Conservation (phyloP, 2,329 filamentous ascomycete species). For the Aureobasidium sp. region DNA sequence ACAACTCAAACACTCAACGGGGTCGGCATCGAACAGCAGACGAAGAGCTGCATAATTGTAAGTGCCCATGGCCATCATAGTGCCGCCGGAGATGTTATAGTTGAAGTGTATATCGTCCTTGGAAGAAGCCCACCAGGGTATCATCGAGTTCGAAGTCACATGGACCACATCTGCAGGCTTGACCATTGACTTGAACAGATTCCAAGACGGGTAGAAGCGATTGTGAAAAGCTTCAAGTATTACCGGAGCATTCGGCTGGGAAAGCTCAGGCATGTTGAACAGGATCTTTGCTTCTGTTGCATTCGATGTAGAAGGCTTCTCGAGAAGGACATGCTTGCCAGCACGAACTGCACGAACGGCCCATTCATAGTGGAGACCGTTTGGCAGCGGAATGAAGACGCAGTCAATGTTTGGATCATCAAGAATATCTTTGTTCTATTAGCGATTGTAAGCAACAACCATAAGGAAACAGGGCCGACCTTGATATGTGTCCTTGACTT, state of each 20-base stretch:
- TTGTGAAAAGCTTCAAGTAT: conserved; percentile 47
- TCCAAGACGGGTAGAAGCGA: conserved; percentile 38
- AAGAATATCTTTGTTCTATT: conserved; percentile 24
- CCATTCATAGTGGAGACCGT: conserved; percentile 40
- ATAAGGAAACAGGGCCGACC: conserved; percentile 6
- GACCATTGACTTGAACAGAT: conserved; percentile 31
- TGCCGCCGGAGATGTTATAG: conserved; percentile 34
- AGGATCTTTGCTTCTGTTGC: conserved; percentile 38
- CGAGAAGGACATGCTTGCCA: conserved; percentile 48
- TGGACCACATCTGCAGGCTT: conserved; percentile 18
- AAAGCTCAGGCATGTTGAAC: conserved; percentile 19
- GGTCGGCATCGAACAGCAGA: not conserved
- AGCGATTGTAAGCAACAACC: not conserved
- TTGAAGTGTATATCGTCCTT: conserved; percentile 34
- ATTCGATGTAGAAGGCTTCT: conserved; percentile 46
- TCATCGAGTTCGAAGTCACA: not conserved
- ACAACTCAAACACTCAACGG: not conserved
- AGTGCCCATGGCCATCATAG: conserved; percentile 27
- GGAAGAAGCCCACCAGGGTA: conserved; percentile 8
- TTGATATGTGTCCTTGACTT: conserved; percentile 21
- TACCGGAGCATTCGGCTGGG: conserved; percentile 33
- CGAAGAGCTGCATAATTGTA: not conserved
- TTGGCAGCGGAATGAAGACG: conserved; percentile 45
- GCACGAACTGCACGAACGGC: conserved; percentile 39
- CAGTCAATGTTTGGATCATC: conserved; percentile 39